phyloP scores from a whole-genome alignment of 805 yeast genomes.

The Yarrowia sp. region DNA sequence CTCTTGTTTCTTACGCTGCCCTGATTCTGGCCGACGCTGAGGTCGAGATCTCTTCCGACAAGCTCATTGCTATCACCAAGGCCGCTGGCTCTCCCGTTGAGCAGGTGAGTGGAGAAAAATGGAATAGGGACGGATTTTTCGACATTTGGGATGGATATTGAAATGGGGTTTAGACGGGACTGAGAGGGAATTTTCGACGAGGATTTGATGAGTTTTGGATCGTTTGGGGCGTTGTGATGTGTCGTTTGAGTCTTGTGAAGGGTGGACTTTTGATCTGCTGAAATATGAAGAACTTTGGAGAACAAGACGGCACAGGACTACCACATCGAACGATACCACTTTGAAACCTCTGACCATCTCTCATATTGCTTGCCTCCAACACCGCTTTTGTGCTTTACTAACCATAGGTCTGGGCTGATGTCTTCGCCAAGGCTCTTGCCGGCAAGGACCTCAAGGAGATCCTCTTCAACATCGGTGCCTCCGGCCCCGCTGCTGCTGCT shows the following conservation, averaged over 20 bases:
- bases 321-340: no score
- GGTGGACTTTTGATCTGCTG: no score
- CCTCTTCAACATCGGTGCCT: slow-evolving; percentile 58
- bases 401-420: slow-evolving; percentile 69
- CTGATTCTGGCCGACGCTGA: slow-evolving; percentile 97
- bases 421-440: slow-evolving; percentile 82
- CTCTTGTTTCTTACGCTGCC: slow-evolving; percentile 57
- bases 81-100: slow-evolving; percentile 66
- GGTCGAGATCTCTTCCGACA: slow-evolving; percentile 86
- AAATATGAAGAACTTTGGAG: no score
- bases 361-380: no score
- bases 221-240: no score
- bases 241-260: no score
- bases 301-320: no score
- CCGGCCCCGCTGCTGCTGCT: slow-evolving; percentile 61
- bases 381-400: neutral
- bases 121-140: neutral
- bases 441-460: slow-evolving; percentile 83
- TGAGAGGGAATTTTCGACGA: neutral
- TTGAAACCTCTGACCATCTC: no score
- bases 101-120: slow-evolving; percentile 14
- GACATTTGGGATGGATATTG: neutral
- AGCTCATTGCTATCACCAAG: slow-evolving; percentile 69
- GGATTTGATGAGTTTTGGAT: neutral
- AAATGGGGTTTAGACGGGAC: neutral